phyloP scores from a whole-genome alignment of 768 basidiomycete species.

The Rhodosporidiobolus odoratus region DNA sequence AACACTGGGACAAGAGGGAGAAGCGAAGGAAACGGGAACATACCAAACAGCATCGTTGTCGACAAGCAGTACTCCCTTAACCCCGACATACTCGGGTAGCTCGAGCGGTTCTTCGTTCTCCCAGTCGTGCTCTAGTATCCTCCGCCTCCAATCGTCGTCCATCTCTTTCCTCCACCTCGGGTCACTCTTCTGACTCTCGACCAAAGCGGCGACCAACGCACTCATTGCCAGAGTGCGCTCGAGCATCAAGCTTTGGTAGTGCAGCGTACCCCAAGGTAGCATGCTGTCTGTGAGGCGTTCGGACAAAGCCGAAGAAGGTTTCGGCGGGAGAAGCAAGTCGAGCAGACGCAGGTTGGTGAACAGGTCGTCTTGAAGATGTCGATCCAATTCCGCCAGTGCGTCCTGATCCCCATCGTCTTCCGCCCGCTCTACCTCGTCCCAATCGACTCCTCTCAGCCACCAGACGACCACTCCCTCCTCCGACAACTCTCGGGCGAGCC shows the following conservation, averaged over 20 bases:
- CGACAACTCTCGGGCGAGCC: constrained; percentile 28
- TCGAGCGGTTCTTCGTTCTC: constrained; percentile 18
- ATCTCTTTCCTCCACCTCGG: constrained; percentile 7
- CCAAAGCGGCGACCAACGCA: constrained; percentile 27
- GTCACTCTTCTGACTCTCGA: constrained; percentile 29
- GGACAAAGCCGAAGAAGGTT: background rate
- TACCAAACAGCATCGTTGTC: constrained; percentile 40
- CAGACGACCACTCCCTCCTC: constrained; percentile 32
- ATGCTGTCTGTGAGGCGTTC: constrained; percentile 6
- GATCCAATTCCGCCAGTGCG: background rate
- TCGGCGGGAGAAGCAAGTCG: constrained; percentile 34
- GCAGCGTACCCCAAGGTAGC: constrained; percentile 36
- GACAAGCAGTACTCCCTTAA: constrained; percentile 34
- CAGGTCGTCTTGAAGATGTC: constrained; percentile 20
- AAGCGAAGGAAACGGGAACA: background rate
- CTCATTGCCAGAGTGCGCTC: constrained; percentile 33
- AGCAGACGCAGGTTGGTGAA: constrained; percentile 36
- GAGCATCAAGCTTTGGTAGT: constrained; percentile 37
- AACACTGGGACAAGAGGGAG: background rate
- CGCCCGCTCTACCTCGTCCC: constrained; percentile 13
- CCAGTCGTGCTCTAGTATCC: constrained; percentile 30
- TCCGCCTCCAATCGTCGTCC: constrained; percentile 8
- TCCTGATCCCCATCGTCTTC: constrained; percentile 12
- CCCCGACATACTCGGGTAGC: constrained; percentile 7
- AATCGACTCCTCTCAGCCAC: constrained; percentile 16